phyloP scores from a whole-genome alignment of 106 monocot genomes.

The Dendrobium officinale region DNA sequence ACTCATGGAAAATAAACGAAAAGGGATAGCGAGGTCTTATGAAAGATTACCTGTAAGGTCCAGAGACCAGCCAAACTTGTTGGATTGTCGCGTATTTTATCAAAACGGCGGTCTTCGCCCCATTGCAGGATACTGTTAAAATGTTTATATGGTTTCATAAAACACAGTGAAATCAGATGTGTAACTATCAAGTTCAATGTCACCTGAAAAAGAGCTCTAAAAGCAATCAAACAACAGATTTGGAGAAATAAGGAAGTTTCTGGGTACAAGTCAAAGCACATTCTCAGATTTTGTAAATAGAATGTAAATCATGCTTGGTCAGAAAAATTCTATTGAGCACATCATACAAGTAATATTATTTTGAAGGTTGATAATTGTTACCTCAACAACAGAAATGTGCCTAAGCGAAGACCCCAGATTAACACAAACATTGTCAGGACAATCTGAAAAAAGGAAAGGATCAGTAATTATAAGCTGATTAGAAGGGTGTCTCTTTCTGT shows the following conservation, averaged over 20 bases:
- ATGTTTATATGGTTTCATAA: not conserved
- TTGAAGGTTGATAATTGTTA: slow-evolving; percentile 14
- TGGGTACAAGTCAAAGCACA: not conserved
- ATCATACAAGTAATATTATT: not conserved
- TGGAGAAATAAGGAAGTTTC: too few species aligned
- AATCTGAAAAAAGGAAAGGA: slow-evolving; percentile 35
- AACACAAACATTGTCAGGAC: slow-evolving; percentile 59
- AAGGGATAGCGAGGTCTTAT: not conserved
- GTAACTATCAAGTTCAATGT: not conserved
- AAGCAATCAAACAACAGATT: not conserved
- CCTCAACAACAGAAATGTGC: slow-evolving; percentile 76
- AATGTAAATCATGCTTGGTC: not conserved
- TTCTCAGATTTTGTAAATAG: not conserved
- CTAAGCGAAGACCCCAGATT: slow-evolving; percentile 88
- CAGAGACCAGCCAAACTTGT: slow-evolving; percentile 74
- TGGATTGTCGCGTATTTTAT: slow-evolving; percentile 68
- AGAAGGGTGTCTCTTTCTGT: not conserved
- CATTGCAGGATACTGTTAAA: slow-evolving; percentile 76
- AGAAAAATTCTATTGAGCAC: not conserved
- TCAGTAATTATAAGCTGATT: not conserved
- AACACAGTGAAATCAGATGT: not conserved
- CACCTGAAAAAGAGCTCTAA: not conserved
- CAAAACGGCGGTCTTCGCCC: slow-evolving; percentile 91
- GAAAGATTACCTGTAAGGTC: slow-evolving; percentile 66
- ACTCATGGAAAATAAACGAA: not conserved